phyloP scores from a whole-genome alignment of 139 green algal species.

The Chlamydomonas schloesseri region DNA sequence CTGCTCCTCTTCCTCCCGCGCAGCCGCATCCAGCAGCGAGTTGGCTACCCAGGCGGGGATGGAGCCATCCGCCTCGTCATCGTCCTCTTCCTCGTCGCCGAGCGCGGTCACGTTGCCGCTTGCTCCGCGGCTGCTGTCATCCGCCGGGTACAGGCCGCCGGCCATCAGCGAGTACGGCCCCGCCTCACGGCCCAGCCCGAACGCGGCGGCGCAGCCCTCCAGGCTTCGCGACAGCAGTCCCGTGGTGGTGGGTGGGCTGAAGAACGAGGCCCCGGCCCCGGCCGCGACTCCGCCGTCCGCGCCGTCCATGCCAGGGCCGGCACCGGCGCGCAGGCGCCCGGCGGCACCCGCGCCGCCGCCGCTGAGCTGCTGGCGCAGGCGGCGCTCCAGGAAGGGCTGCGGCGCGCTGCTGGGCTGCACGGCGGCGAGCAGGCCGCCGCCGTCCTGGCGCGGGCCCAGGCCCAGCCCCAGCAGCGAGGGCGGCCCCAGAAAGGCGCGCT shows the following conservation, averaged over 20 bases:
- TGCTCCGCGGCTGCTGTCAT: not conserved
- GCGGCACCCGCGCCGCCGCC: too few species aligned
- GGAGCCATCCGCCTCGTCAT: not conserved
- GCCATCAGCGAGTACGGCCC: not conserved
- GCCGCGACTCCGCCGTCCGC: too few species aligned
- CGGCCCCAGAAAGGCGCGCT: not conserved
- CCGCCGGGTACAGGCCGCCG: not conserved
- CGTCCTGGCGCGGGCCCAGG: not conserved
- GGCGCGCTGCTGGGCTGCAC: not conserved
- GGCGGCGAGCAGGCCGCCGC: not conserved
- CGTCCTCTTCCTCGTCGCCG: not conserved
- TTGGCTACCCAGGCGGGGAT: not conserved
- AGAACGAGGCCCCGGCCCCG: not conserved
- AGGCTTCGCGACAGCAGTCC: not conserved
- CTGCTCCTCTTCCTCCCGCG: not conserved
- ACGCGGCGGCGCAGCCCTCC: not conserved
- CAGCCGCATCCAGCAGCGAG: not conserved
- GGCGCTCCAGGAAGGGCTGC: not conserved
- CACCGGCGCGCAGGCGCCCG: not conserved
- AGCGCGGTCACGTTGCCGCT: not conserved
- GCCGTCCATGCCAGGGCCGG: not conserved
- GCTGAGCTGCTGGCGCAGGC: not conserved
- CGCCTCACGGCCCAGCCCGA: not conserved
- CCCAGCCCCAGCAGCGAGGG: not conserved
- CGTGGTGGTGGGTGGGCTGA: not conserved